These are phyloP conservation scores for Schwanniomyces etchellsii DNA, from an alignment of 1,139 yeast species.

Conservation along the genomic window DNA sequence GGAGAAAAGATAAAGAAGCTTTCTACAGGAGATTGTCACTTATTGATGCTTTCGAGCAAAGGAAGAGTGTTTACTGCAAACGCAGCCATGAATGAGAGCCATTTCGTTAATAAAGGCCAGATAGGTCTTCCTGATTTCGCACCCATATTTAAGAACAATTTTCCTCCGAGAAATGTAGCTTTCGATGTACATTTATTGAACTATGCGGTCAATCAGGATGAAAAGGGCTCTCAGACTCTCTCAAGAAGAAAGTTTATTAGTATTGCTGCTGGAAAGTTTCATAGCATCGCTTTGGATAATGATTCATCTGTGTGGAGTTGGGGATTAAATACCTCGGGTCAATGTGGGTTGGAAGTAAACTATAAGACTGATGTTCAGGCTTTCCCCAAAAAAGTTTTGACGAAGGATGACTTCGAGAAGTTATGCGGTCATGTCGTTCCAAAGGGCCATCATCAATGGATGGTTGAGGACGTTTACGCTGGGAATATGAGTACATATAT, in stretches of 20 bases:
- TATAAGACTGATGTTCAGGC: conserved; percentile 64
- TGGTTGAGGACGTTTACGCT: conserved; percentile 49
- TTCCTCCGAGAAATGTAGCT: conserved; percentile 22
- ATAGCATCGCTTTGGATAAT: conserved; percentile 61
- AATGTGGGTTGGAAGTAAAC: conserved; percentile 68
- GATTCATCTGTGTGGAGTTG: conserved; percentile 70
- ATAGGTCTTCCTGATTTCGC: conserved; percentile 73
- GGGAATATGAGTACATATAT: conserved; percentile 66
- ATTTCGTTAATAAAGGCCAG: conserved; percentile 58
- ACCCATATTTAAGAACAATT: conserved; percentile 38
- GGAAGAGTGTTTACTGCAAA: conserved; percentile 65
- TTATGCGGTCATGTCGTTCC: conserved; percentile 18
- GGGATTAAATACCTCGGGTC: conserved; percentile 81
- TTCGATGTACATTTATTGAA: conserved; percentile 33
- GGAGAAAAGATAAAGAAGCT: conserved; percentile 48
- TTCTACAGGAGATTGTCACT: conserved; percentile 60
- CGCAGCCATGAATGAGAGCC: conserved; percentile 34
- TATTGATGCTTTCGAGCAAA: conserved; percentile 53
- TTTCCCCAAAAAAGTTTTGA: conserved; percentile 54
- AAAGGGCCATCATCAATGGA: conserved; percentile 25
- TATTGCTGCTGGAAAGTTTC: conserved; percentile 71
- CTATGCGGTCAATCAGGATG: conserved; percentile 21
- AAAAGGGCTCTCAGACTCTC: conserved; percentile 18
- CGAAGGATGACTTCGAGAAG: conserved; percentile 14
- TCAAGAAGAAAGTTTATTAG: conserved; percentile 43